These are phyloP conservation scores for Arachnopeziza araneosa DNA, from an alignment of 2,329 filamentous ascomycete species.

Conservation along the genomic window DNA sequence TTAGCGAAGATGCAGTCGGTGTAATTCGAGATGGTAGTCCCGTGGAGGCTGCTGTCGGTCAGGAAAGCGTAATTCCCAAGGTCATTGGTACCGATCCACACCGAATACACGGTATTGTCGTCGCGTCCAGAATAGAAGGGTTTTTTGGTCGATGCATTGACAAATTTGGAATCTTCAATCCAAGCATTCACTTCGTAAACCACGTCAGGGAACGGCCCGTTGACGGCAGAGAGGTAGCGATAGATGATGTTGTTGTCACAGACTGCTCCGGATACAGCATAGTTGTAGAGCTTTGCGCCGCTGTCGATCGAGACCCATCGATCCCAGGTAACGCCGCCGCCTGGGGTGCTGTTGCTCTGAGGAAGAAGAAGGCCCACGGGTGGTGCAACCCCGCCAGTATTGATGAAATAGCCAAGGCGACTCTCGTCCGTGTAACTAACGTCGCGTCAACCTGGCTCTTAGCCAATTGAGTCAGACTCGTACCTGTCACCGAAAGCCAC, in stretches of 20 bases:
- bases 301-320: constrained; percentile 58
- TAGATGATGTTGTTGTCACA: constrained; percentile 65
- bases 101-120: constrained; percentile 62
- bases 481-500: constrained; percentile 67
- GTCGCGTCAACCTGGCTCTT: constrained; percentile 1
- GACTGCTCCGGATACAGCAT: constrained; percentile 67
- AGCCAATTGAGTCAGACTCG: background rate
- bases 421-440: constrained; percentile 65
- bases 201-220: constrained; percentile 55
- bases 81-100: constrained; percentile 83
- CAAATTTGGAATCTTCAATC: constrained; percentile 40
- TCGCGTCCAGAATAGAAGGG: constrained; percentile 41
- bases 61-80: constrained; percentile 62
- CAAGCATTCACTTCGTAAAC: constrained; percentile 56
- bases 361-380: constrained; percentile 50
- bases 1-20: constrained; percentile 61
- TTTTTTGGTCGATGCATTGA: constrained; percentile 29
- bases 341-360: constrained; percentile 46
- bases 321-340: constrained; percentile 64
- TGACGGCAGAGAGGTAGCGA: constrained; percentile 45
- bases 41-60: constrained; percentile 51
- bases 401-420: constrained; percentile 57
- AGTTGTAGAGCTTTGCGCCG: constrained; percentile 55
- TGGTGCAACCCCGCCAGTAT: constrained; percentile 52
- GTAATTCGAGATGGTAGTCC: constrained; percentile 58